Conservation (phyloP, 2,329 filamentous ascomycete genomes). For the Apiospora hydei region DNA sequence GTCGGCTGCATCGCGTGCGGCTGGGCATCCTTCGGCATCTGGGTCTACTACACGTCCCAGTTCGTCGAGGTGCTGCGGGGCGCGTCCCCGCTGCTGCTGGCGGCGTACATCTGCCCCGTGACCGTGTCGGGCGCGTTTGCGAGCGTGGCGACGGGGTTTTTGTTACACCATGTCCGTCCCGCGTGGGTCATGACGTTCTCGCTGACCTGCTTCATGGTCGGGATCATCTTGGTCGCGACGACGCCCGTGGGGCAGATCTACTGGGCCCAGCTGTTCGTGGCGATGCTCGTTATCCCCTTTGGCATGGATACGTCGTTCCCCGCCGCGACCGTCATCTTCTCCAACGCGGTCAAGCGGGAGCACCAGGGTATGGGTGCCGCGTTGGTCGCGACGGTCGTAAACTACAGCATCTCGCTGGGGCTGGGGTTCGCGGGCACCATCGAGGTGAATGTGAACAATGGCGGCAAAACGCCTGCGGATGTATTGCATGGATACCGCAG, state of each 20-base stretch:
- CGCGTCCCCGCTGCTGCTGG: slow-evolving; percentile 40
- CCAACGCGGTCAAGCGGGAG: slow-evolving; percentile 43
- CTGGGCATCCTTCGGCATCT: slow-evolving; percentile 63
- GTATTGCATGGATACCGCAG: slow-evolving; percentile 46
- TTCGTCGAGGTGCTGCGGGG: slow-evolving; percentile 53
- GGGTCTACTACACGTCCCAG: slow-evolving; percentile 58
- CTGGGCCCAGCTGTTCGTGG: slow-evolving; percentile 60
- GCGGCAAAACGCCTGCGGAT: slow-evolving; percentile 40
- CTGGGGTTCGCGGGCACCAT: slow-evolving; percentile 63
- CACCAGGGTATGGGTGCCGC: slow-evolving; percentile 46
- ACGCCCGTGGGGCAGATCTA: slow-evolving; percentile 56
- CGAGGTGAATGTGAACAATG: slow-evolving; percentile 50
- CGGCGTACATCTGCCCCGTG: slow-evolving; percentile 41
- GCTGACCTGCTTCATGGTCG: slow-evolving; percentile 36
- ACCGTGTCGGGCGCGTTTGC: slow-evolving; percentile 38
- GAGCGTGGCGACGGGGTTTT: slow-evolving; percentile 42
- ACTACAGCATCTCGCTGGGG: slow-evolving; percentile 63
- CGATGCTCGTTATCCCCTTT: slow-evolving; percentile 53
- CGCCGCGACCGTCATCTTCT: slow-evolving; percentile 57
- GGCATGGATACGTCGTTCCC: slow-evolving; percentile 66
- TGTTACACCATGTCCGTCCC: slow-evolving; percentile 42
- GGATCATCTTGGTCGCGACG: slow-evolving; percentile 37
- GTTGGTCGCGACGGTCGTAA: slow-evolving; percentile 62
- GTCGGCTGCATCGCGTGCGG: slow-evolving; percentile 60
- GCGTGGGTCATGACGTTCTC: slow-evolving; percentile 36